Percentiles rank a stretch among this genome's conserved stretches.
Conservation (phyloP, 2,329 filamentous ascomycete species). For the Tolypocladium album region DNA sequence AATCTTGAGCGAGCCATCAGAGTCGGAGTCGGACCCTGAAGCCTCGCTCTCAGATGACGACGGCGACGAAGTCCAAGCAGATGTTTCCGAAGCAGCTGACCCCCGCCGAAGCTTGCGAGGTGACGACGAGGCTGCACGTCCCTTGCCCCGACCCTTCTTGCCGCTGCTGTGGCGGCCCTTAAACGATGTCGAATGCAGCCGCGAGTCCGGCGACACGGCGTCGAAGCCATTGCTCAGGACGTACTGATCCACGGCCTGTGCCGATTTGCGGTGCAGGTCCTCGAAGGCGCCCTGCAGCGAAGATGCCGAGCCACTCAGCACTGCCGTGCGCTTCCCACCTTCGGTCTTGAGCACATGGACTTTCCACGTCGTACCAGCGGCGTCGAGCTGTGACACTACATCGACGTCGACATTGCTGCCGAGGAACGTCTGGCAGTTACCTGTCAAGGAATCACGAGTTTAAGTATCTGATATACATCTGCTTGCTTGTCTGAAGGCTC, state of each 20-base stretch:
- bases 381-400: constrained; percentile 12
- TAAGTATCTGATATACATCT: background rate
- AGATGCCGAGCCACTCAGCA: constrained; percentile 18
- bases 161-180: background rate
- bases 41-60: background rate
- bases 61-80: background rate
- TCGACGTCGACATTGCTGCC: constrained; percentile 12
- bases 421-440: constrained; percentile 15
- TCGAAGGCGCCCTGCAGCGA: constrained; percentile 21
- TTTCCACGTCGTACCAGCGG: constrained; percentile 11
- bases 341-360: constrained; percentile 14
- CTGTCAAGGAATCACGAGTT: constrained; percentile 4
- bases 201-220: constrained; percentile 5
- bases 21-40: background rate
- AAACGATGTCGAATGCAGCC: background rate
- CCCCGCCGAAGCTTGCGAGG: background rate
- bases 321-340: constrained; percentile 12
- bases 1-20: background rate
- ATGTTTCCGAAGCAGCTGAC: background rate
- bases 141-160: background rate
- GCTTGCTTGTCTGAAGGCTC: background rate
- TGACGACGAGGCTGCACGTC: background rate
- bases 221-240: constrained; percentile 23
- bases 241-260: constrained; percentile 21
- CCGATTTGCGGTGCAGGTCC: constrained; percentile 25